Percentiles rank a stretch among this genome's conserved stretches.
phyloP scores from a whole-genome alignment of 306 rosid genomes.

The Herpetospermum pedunculosum region DNA sequence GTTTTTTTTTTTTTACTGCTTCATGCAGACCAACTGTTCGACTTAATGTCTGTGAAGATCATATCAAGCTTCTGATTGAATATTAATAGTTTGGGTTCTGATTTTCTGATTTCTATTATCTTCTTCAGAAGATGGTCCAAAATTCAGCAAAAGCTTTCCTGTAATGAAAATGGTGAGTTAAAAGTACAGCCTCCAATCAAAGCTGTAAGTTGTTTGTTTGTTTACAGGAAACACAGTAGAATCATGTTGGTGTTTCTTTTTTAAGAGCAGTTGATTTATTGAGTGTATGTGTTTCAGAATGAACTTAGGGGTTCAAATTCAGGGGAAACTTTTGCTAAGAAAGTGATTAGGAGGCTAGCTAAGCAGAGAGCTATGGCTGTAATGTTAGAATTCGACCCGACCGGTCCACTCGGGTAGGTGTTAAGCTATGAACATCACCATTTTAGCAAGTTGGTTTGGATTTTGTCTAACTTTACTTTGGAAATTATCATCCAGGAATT shows the following conservation, averaged over 20 bases:
- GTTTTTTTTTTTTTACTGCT: neutral
- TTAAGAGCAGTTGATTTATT: neutral
- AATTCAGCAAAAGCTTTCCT: slow-evolving; percentile 2
- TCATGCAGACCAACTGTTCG: neutral
- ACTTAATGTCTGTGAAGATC: neutral
- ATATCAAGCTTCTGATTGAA: neutral
- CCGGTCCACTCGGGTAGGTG: neutral
- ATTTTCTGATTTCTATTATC: neutral
- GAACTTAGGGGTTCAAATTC: neutral
- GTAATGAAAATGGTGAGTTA: neutral
- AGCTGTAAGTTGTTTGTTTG: neutral
- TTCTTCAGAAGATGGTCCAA: neutral
- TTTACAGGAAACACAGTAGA: neutral
- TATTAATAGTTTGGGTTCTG: neutral
- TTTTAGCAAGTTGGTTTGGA: neutral
- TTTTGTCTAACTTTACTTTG: neutral
- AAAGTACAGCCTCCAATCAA: neutral
- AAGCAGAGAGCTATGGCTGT: neutral
- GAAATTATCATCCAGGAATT: slow-evolving; percentile 22
- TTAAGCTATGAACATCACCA: neutral
- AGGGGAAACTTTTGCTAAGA: neutral
- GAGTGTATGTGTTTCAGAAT: neutral
- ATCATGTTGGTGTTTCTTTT: neutral
- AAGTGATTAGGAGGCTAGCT: neutral
- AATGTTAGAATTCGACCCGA: neutral